phyloP scores from a whole-genome alignment of 1,284 basidiomycete species.

The Garcileccinum viscosum region DNA sequence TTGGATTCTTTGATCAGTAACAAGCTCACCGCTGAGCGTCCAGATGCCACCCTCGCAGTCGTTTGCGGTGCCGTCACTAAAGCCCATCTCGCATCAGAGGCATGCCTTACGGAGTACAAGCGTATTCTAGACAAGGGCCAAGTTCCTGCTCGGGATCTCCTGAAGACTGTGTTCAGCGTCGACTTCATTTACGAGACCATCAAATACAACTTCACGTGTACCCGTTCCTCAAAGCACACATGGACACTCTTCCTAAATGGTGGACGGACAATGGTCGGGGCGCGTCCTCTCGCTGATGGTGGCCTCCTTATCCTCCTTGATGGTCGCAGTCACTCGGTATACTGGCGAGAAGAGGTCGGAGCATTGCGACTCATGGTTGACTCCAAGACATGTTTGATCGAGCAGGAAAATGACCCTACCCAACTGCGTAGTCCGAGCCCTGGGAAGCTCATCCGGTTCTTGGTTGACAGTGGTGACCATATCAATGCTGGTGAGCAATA shows the following conservation, averaged over 20 bases:
- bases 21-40: slow-evolving; percentile 96
- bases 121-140: slow-evolving; percentile 97
- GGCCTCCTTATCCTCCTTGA: slow-evolving; percentile 92
- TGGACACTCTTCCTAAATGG: slow-evolving; percentile 99
- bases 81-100: slow-evolving; percentile 89
- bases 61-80: slow-evolving; percentile 98
- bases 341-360: slow-evolving; percentile 98
- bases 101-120: slow-evolving; percentile 93
- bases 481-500: slow-evolving; percentile 96
- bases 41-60: slow-evolving; percentile 90
- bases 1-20: slow-evolving; percentile 96
- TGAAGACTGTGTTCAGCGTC: slow-evolving; percentile 97
- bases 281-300: slow-evolving; percentile 92
- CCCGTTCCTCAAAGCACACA: slow-evolving; percentile 84
- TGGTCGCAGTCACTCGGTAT: slow-evolving; percentile 96
- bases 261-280: slow-evolving; percentile 88
- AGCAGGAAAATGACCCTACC: slow-evolving; percentile 99
- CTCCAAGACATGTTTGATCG: slow-evolving; percentile 96
- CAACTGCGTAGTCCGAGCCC: slow-evolving; percentile 96
- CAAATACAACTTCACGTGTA: slow-evolving; percentile 95
- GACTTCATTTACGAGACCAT: slow-evolving; percentile 98
- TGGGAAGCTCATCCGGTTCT: slow-evolving; percentile 94
- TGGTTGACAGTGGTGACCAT: slow-evolving; percentile 97
- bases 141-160: slow-evolving; percentile 91
- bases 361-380: slow-evolving; percentile 94